phyloP scores from a whole-genome alignment of 441 rosid species.

The Populus hybrid region DNA sequence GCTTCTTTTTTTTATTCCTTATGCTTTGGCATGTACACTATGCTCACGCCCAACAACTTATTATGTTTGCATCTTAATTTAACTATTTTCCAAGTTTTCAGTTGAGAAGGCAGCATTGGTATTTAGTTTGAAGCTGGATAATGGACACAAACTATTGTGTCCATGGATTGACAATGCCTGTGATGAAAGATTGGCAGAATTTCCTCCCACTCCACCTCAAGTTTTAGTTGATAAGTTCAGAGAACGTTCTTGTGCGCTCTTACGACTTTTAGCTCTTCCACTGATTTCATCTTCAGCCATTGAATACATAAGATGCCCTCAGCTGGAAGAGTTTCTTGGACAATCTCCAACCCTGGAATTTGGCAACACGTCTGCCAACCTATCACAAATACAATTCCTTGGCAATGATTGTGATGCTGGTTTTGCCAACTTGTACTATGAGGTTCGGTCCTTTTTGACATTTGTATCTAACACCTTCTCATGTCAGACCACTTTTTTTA shows the following conservation, averaged over 20 bases:
- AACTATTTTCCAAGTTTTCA: constrained; percentile 27
- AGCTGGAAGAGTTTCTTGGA: constrained; percentile 60
- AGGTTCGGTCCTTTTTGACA: constrained; percentile 41
- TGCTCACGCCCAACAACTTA: background rate
- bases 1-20: constrained; percentile 9
- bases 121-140: constrained; percentile 87
- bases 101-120: constrained; percentile 91
- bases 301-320: constrained; percentile 62
- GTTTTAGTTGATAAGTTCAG: constrained; percentile 65
- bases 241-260: constrained; percentile 52
- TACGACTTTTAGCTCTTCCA: constrained; percentile 70
- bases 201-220: constrained; percentile 70
- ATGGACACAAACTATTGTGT: constrained; percentile 76
- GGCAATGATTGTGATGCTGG: constrained; percentile 36
- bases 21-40: background rate
- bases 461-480: background rate
- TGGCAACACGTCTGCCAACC: constrained; percentile 20
- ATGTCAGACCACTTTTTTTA: background rate
- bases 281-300: constrained; percentile 64
- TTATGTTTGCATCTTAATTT: constrained; percentile 17
- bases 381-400: constrained; percentile 30
- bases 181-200: constrained; percentile 79
- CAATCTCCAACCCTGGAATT: constrained; percentile 30
- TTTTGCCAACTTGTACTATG: constrained; percentile 56
- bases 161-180: constrained; percentile 84